A percentile compares a stretch with the other conserved stretches of the same genome.
phyloP scores from a whole-genome alignment of 805 yeast species.

The Komagataella kurtzmanii region DNA sequence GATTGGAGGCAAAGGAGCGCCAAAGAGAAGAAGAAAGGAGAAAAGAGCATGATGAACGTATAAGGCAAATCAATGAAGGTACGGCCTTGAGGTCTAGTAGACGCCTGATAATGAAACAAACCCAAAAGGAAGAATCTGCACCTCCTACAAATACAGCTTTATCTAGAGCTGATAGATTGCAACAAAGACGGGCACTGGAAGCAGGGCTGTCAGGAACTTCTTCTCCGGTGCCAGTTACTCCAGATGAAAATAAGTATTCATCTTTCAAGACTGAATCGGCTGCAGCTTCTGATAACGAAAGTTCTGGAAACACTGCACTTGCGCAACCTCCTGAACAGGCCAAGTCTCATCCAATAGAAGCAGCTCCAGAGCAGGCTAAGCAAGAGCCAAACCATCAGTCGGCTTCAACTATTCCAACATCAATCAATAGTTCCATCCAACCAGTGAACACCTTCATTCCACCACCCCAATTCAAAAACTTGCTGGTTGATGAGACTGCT shows the following conservation, averaged over 20 bases:
- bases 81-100: not conserved
- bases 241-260: not conserved
- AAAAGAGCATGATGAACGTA: not conserved
- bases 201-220: not conserved
- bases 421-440: not conserved
- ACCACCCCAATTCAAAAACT: not conserved
- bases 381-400: not conserved
- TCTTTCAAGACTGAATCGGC: not conserved
- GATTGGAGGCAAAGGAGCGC: slow-evolving; percentile 52
- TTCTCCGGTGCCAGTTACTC: not conserved
- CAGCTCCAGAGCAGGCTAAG: not conserved
- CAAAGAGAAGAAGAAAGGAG: slow-evolving; percentile 11
- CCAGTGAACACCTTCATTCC: not conserved
- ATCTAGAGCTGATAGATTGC: not conserved
- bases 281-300: not conserved
- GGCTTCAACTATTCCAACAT: not conserved
- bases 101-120: not conserved
- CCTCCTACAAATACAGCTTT: not conserved
- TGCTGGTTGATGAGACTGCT: not conserved
- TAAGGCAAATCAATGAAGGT: not conserved
- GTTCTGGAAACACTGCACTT: not conserved
- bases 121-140: not conserved
- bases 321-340: not conserved
- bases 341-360: not conserved
- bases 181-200: not conserved